Base-by-base conservation (phyloP, 169 alveolate species). In the Ichthyophthirius multifiliis region DNA sequence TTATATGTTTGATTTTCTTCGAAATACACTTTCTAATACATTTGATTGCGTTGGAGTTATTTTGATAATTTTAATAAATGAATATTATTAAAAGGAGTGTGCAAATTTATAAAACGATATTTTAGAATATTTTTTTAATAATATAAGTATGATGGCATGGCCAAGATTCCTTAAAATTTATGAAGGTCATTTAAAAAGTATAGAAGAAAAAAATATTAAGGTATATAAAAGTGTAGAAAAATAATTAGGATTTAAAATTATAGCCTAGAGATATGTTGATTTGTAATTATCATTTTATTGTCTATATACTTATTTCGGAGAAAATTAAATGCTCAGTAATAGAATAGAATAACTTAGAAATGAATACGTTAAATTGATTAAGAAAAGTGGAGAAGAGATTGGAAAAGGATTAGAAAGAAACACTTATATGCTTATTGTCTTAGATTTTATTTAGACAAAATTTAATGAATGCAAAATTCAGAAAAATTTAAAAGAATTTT, bases 101-200 rank as follows among this genome's bases (percentile, higher is more conserved):
- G 47, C 71, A 6, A 46, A 48, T 6, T 71, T 64, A 41, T 43
- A 55, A 39, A 48, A 43, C 1, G 31, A 30, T 18, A 76, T 81
- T 9, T 44, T 81, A n/a, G 62, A 81, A 39, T 74, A 43, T 39
- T 81, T 71, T 39, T 81, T 71, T 73, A 76, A 71, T 46, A 48
- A 81, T 41, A 76, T 81, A 10, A 73, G 63, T 55, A 67, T 71
- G 80, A 41, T 48, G 6, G 45, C 73, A 6, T 81, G 86, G 86
- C 86, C 86, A 12, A 74, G 76, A 43, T 81, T 81, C 55, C 82
- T 71, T 55, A 34, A 46, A 23, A 74, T 81, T 1, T 81, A 71
- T 43, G 86, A 81, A 34, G 48, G 65, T 23, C 82, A 81, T n/a
- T 35, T 74, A 2, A 12, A 71, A 31, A 47, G 76, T 30, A 71